These are phyloP conservation scores for Blastobotrys capitulatus DNA, from an alignment of 1,139 yeast species.

Conservation along the genomic window DNA sequence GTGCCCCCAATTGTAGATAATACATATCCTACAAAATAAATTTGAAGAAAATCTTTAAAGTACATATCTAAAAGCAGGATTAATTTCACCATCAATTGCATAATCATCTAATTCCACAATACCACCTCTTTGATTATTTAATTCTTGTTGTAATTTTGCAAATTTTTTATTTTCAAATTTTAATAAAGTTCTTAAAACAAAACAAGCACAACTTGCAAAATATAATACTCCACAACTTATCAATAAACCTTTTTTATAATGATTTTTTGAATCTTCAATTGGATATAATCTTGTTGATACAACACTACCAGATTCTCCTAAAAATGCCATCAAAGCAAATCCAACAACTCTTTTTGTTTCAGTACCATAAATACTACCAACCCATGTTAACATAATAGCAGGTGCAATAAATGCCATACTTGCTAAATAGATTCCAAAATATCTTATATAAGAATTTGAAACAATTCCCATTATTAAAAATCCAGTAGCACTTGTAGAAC, in stretches of 20 bases:
- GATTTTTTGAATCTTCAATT: conserved; percentile 28
- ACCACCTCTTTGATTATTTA: conserved; percentile 26
- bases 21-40: too few species aligned
- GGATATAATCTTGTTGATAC: conserved; percentile 32
- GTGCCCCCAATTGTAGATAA: too few species aligned
- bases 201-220: conserved; percentile 19
- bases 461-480: conserved; percentile 28
- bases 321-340: conserved; percentile 27
- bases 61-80: conserved; percentile 20
- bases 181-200: conserved; percentile 20
- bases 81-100: conserved; percentile 17
- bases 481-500: conserved; percentile 29
- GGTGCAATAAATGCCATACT: conserved; percentile 31
- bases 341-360: conserved; percentile 30
- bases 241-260: conserved; percentile 29
- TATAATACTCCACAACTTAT: conserved; percentile 24
- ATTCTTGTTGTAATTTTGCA: too few species aligned
- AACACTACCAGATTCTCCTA: conserved; percentile 34
- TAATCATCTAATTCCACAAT: conserved; percentile 15
- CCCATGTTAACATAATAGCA: conserved; percentile 30
- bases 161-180: conserved; percentile 21
- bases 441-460: conserved; percentile 23
- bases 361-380: conserved; percentile 31
- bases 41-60: conserved; percentile 14
- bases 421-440: conserved; percentile 32